Percentiles rank a stretch among this genome's conserved stretches.
These are phyloP conservation scores for Colletotrichum sp. DNA, from an alignment of 2,329 filamentous ascomycete genomes.

Conservation along the genomic window DNA sequence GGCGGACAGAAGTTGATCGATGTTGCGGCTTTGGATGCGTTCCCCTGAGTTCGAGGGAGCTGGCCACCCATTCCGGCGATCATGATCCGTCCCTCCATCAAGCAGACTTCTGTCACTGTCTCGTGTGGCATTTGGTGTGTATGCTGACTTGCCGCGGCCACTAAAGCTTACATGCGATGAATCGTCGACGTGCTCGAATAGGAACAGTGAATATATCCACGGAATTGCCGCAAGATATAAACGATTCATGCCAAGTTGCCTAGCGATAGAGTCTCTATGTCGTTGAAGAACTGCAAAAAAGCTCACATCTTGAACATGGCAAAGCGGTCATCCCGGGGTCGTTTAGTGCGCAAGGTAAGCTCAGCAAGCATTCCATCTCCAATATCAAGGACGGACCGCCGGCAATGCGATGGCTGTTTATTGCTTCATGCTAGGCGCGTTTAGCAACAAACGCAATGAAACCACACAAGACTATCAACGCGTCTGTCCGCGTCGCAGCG, in stretches of 20 bases:
- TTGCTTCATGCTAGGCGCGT: slow-evolving; percentile 6
- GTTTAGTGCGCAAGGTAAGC: not conserved
- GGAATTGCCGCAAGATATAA: not conserved
- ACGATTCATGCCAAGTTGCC: not conserved
- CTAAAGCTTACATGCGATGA: not conserved
- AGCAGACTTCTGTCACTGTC: not conserved
- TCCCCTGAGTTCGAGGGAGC: not conserved
- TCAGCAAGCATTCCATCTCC: not conserved
- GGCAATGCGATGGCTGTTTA: not conserved
- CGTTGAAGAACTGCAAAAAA: not conserved
- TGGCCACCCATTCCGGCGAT: not conserved
- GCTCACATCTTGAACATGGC: not conserved
- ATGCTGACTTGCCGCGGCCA: not conserved
- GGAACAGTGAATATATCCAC: not conserved
- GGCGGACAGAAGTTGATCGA: not conserved
- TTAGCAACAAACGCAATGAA: not conserved
- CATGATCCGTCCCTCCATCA: not conserved
- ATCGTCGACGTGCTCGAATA: not conserved
- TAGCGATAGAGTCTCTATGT: not conserved
- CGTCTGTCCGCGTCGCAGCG: not conserved
- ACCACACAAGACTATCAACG: not conserved
- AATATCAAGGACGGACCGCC: not conserved
- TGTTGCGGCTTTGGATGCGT: not conserved
- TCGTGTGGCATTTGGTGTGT: not conserved
- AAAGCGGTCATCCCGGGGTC: not conserved